Base-by-base conservation (phyloP, 768 basidiomycete genomes). In the Xerocomus spinulosus region DNA sequence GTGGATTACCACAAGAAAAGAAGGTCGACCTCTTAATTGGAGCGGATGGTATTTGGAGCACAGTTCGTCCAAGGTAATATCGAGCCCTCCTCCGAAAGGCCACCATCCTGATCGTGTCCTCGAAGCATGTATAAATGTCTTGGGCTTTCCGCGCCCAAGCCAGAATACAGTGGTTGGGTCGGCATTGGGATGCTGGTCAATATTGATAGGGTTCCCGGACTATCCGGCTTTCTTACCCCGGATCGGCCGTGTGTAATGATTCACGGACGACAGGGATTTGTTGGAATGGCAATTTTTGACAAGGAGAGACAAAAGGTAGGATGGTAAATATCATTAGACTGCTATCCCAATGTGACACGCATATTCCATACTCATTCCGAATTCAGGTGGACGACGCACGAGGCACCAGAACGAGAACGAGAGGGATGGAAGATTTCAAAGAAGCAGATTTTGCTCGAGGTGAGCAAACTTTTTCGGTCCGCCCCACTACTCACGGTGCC, bases 41-140 rank as follows among this genome's bases (percentile, higher is more conserved):
- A 30, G 65, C 64, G 28, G 65, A 67, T 23, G 61, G 63, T 4
- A 63, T 67, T 15, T 68, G 64, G 66, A 63, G 64, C 24, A 51
- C 40, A 9, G 63, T 59, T 15, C 57, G 61, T 32, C 38, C 57
- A 23, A 63, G 51, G 64, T 61, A 47, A 48, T 13, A 17, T 23
- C 23, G 7, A 21, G 5, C 14, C 28, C 8, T 40, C 24, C 21
- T 35, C 28, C 9, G 5, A 14, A 14, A 28, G 23, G 20, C 41
- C 15, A 12, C 12, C 2, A 20, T 28, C 14, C 46, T 56, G 24
- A 63, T 24, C 7, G 12, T 15, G 23, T 21, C 12, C 29, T 35
- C 29, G 9, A 49, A 66, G 64, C 29, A 54, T 66, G 66, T 56
- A 56, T 39, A 40, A 36, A 21, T 52, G 24, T 20, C 54, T 66